Evolutionary conservation across 768 basidiomycete genomes (phyloP).

Genomic region (Goffeauzyma gilvescens): DNA sequence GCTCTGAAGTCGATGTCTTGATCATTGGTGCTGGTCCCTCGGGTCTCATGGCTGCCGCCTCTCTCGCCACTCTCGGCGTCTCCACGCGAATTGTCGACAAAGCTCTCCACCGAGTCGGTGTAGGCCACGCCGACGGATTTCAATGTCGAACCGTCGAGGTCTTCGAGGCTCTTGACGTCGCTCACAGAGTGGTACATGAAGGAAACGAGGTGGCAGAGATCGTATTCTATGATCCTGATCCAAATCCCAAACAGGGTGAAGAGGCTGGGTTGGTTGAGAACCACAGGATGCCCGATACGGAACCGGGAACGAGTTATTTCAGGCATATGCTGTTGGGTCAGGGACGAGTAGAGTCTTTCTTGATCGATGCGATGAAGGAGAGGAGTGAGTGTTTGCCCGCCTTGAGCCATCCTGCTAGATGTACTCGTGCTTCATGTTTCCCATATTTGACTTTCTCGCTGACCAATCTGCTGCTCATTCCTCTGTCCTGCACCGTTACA

Average conservation of each 20-base stretch:
- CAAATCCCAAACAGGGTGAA: neutral
- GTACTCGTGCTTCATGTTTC: too few relatives aligned
- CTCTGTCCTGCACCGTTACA: neutral
- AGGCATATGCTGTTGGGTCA: constrained; percentile 5
- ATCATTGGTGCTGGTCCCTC: constrained; percentile 17
- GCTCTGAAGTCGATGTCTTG: constrained; percentile 8
- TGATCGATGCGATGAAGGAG: neutral
- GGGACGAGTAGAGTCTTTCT: constrained; percentile 5
- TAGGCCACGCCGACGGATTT: constrained; percentile 8
- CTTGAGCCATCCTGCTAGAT: neutral
- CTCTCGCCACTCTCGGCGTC: constrained; percentile 5
- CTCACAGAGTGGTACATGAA: constrained; percentile 4
- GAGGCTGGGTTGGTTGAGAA: constrained; percentile 4
- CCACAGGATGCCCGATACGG: constrained; percentile 2
- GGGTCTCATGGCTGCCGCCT: constrained; percentile 9
- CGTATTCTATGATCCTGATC: constrained; percentile 10
- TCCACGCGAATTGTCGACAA: constrained; percentile 11
- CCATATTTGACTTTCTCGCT: too few relatives aligned
- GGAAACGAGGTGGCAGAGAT: constrained; percentile 7
- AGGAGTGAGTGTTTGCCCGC: constrained; percentile 1
- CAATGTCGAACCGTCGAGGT: constrained; percentile 9
- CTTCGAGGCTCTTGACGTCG: constrained; percentile 7
- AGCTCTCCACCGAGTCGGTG: constrained; percentile 2
- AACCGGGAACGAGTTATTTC: constrained; percentile 4
- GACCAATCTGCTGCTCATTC: too few relatives aligned